Conservation (phyloP, 2,329 filamentous ascomycete genomes). For the Penicillium sp. region DNA sequence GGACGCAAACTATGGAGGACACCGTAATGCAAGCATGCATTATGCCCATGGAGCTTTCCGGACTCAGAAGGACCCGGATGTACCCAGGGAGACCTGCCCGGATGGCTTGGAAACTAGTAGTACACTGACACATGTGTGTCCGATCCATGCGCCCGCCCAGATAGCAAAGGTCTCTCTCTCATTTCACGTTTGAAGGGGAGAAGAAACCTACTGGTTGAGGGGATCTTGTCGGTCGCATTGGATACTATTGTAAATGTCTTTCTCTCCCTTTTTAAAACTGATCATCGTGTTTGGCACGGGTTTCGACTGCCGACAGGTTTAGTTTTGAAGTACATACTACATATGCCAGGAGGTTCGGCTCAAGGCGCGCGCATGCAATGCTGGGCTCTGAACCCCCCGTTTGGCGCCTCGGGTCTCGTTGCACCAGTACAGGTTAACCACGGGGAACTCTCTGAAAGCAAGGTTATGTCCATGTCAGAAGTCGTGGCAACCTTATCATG, state of each 20-base stretch:
- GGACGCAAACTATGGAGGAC: slow-evolving; percentile 15
- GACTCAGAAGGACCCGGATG: slow-evolving; percentile 8
- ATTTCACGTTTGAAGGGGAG: slow-evolving; percentile 2
- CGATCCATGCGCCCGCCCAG: slow-evolving; percentile 24
- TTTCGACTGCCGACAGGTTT: slow-evolving; percentile 23
- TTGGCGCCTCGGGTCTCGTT: slow-evolving; percentile 1
- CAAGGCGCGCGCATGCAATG: slow-evolving; percentile 21
- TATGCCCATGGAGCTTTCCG: slow-evolving; percentile 11
- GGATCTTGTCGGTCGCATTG: slow-evolving; percentile 10
- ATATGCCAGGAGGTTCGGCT: slow-evolving; percentile 2
- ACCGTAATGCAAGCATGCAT: slow-evolving; percentile 5
- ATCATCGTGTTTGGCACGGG: slow-evolving; percentile 7
- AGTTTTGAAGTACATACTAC: not conserved
- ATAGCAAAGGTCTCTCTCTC: slow-evolving; percentile 2
- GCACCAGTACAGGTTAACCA: not conserved
- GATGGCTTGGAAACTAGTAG: slow-evolving; percentile 30
- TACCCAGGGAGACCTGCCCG: slow-evolving; percentile 21
- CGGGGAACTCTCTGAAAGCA: not conserved
- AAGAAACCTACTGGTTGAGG: not conserved
- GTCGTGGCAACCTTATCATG: not conserved
- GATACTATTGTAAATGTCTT: not conserved
- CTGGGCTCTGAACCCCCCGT: slow-evolving; percentile 13
- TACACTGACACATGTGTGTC: slow-evolving; percentile 17
- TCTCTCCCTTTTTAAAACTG: not conserved
- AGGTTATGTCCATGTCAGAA: not conserved